Conservation (phyloP, 805 yeast species). For the Schizosaccharomyces cryophilus region DNA sequence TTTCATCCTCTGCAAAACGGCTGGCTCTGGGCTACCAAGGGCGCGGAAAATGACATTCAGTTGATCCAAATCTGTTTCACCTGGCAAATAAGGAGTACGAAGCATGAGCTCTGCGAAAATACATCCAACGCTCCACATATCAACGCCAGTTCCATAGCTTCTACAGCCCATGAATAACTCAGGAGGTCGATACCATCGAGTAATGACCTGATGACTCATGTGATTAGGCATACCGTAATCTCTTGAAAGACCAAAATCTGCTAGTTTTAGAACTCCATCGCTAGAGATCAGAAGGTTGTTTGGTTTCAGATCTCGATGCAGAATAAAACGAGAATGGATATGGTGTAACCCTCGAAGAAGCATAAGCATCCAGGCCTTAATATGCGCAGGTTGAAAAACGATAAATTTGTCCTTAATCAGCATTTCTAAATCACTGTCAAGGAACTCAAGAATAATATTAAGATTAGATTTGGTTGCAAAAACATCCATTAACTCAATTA, state of each 20-base stretch:
- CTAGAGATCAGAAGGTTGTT: constrained; percentile 60
- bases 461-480: constrained; percentile 40
- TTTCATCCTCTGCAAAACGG: constrained; percentile 73
- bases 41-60: constrained; percentile 85
- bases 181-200: constrained; percentile 95
- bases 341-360: constrained; percentile 84
- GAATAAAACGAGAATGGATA: constrained; percentile 71
- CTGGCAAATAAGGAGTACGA: constrained; percentile 85
- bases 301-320: constrained; percentile 33
- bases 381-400: constrained; percentile 61
- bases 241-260: constrained; percentile 93
- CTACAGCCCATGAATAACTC: constrained; percentile 72
- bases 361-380: constrained; percentile 87
- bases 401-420: constrained; percentile 57
- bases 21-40: constrained; percentile 84
- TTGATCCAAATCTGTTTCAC: constrained; percentile 73
- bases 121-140: constrained; percentile 89
- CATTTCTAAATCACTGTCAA: constrained; percentile 80
- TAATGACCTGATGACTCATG: constrained; percentile 81
- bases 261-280: constrained; percentile 68
- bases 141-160: constrained; percentile 73
- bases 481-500: constrained; percentile 74
- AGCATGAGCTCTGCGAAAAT: constrained; percentile 92
- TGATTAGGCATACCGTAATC: constrained; percentile 26
- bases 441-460: constrained; percentile 73